Percentiles rank a stretch among this genome's conserved stretches.
Conservation (phyloP, 2,329 filamentous ascomycete species). For the Chrysoporthe austroafricana region DNA sequence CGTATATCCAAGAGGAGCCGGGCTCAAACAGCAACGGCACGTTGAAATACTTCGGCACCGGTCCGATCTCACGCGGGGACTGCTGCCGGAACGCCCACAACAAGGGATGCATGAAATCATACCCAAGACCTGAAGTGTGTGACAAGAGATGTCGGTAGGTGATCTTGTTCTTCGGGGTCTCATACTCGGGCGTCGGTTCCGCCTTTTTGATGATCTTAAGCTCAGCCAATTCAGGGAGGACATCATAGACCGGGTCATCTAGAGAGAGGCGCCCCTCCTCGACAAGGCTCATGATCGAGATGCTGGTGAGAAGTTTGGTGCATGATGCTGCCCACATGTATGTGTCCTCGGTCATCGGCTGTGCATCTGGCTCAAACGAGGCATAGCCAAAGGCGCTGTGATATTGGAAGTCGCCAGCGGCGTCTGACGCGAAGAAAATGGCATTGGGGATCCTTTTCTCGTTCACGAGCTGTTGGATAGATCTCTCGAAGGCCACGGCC, state of each 20-base stretch:
- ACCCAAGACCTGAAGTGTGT: conserved; percentile 9
- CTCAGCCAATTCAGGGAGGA: conserved; percentile 52
- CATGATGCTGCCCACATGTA: conserved; percentile 43
- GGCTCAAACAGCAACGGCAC: conserved; percentile 50
- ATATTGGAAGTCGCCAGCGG: conserved; percentile 44
- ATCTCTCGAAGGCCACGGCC: conserved; percentile 41
- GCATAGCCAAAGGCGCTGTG: conserved; percentile 46
- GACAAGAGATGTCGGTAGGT: conserved; percentile 14
- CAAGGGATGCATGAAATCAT: conserved; percentile 12
- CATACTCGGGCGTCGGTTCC: conserved; percentile 33
- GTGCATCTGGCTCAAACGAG: conserved; percentile 43
- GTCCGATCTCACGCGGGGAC: neutral
- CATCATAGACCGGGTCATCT: conserved; percentile 46
- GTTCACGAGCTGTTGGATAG: conserved; percentile 46
- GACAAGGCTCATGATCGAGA: conserved; percentile 59
- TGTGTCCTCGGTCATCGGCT: conserved; percentile 42
- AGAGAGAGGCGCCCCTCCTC: conserved; percentile 54
- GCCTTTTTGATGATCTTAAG: conserved; percentile 52
- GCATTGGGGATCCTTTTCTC: conserved; percentile 48
- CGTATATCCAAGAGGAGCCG: conserved; percentile 48
- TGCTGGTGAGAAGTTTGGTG: conserved; percentile 52
- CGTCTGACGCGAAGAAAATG: conserved; percentile 46
- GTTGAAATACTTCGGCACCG: conserved; percentile 35
- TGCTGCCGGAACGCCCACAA: conserved; percentile 12
- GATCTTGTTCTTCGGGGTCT: conserved; percentile 26